Conservation (phyloP, 139 green algal species). For the Edaphochlamys debaryana region DNA sequence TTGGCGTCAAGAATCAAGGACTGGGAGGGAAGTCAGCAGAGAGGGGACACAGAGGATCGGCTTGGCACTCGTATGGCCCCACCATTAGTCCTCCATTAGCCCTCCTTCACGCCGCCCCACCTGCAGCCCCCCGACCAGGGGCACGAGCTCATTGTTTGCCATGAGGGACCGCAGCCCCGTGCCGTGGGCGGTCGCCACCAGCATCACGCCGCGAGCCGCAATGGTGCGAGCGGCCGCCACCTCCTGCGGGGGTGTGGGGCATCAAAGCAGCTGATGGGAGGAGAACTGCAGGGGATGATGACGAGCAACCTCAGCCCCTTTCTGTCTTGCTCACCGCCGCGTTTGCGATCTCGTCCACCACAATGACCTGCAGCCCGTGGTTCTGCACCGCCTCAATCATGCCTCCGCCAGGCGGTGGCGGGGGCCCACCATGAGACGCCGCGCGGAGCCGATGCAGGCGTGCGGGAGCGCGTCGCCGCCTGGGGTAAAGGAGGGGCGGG, state of each 20-base stretch:
- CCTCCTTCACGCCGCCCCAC: no score
- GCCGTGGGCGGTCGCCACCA: slow-evolving; percentile 94
- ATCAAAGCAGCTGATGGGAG: no score
- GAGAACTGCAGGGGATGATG: no score
- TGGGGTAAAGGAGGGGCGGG: neutral
- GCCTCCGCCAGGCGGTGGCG: slow-evolving; percentile 36
- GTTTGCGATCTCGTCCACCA: slow-evolving; percentile 60
- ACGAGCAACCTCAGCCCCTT: no score
- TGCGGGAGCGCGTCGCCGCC: slow-evolving; percentile 72
- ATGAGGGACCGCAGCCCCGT: slow-evolving; percentile 40
- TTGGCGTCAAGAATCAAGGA: slow-evolving; percentile 64
- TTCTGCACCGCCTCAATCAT: slow-evolving; percentile 68
- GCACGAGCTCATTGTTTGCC: slow-evolving; percentile 82
- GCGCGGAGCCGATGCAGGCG: slow-evolving; percentile 56
- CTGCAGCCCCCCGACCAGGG: slow-evolving; percentile 84
- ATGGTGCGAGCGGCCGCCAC: slow-evolving; percentile 88
- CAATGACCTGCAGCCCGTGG: slow-evolving; percentile 64
- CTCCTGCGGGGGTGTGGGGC: slow-evolving; percentile 56
- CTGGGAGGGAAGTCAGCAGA: neutral
- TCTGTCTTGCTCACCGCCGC: slow-evolving; percentile 32
- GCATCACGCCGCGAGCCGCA: slow-evolving; percentile 87
- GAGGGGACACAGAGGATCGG: no score
- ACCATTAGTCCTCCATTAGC: no score
- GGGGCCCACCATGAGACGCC: slow-evolving; percentile 51
- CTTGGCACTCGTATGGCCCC: no score